These are phyloP conservation scores for Wallacemonas sp. DNA, from an alignment of 208 protist species.

Conservation along the genomic window DNA sequence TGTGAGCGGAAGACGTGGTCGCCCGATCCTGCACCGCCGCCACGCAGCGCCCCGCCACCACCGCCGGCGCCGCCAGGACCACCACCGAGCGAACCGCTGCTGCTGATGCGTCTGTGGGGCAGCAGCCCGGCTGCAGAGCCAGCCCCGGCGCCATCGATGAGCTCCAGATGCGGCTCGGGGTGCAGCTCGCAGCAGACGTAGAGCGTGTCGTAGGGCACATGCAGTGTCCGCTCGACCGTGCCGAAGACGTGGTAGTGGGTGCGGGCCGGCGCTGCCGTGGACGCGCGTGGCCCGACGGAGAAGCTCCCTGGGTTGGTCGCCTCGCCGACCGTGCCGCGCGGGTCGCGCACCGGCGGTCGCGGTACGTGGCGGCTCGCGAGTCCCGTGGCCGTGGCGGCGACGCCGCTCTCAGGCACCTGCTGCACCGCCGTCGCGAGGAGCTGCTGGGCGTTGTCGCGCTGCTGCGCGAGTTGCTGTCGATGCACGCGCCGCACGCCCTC, in stretches of 20 bases:
- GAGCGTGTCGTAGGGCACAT: constrained; percentile 43
- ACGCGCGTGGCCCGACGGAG: background rate
- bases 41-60: too few relatives aligned
- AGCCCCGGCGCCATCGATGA: too few relatives aligned
- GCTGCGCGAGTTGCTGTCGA: constrained; percentile 13
- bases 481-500: background rate
- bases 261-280: background rate
- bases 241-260: constrained; percentile 47
- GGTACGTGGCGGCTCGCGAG: background rate
- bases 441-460: constrained; percentile 2
- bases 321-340: too few relatives aligned
- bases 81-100: background rate
- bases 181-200: constrained; percentile 55
- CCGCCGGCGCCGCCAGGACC: background rate
- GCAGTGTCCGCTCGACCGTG: constrained; percentile 55
- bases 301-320: too few relatives aligned
- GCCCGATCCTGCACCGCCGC: too few relatives aligned
- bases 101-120: too few relatives aligned
- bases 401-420: constrained; percentile 1
- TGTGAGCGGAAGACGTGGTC: constrained; percentile 52
- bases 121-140: too few relatives aligned
- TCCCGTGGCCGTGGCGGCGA: background rate
- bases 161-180: constrained; percentile 24
- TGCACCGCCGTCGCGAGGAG: constrained; percentile 1
- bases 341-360: too few relatives aligned